Conservation (phyloP, 192 early-diverging fungal species). For the Phlyctochytrium bullatum region DNA sequence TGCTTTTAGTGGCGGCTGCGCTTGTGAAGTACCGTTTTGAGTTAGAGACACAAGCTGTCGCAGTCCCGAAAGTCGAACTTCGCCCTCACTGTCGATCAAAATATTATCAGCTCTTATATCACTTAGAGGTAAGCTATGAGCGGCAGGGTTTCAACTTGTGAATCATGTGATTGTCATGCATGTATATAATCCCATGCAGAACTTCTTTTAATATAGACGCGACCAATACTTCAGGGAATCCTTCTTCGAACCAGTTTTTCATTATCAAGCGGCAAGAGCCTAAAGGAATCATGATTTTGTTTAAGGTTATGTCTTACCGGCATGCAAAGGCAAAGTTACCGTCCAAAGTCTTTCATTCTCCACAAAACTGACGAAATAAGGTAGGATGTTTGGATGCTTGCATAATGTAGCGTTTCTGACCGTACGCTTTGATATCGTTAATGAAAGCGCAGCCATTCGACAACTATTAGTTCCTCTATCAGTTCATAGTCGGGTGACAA, state of each 20-base stretch:
- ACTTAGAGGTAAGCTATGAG: constrained; percentile 27
- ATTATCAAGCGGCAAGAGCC: constrained; percentile 52
- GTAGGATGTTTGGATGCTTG: constrained; percentile 52
- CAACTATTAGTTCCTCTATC: constrained; percentile 48
- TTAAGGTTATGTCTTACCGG: no score
- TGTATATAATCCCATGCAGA: constrained; percentile 48
- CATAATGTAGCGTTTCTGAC: constrained; percentile 44
- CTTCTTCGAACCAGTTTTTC: constrained; percentile 45
- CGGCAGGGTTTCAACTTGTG: constrained; percentile 43
- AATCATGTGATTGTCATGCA: constrained; percentile 59
- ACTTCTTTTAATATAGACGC: constrained; percentile 55
- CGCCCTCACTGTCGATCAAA: constrained; percentile 48
- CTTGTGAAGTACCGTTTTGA: constrained; percentile 41
- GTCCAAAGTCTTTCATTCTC: constrained; percentile 58
- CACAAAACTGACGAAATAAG: constrained; percentile 50
- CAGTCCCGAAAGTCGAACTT: constrained; percentile 51
- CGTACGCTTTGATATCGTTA: constrained; percentile 33
- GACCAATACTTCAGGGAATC: constrained; percentile 46
- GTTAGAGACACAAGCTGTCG: constrained; percentile 46
- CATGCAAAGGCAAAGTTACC: constrained; percentile 51
- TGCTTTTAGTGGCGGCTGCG: no score
- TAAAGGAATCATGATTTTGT: no score
- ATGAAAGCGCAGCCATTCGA: not conserved
- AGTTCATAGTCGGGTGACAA: constrained; percentile 56
- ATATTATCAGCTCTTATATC: constrained; percentile 61